A percentile compares a stretch with the other conserved stretches of the same genome.
These are phyloP conservation scores for Gossypium bickii DNA, from an alignment of 345 rosid genomes.

Conservation along the genomic window DNA sequence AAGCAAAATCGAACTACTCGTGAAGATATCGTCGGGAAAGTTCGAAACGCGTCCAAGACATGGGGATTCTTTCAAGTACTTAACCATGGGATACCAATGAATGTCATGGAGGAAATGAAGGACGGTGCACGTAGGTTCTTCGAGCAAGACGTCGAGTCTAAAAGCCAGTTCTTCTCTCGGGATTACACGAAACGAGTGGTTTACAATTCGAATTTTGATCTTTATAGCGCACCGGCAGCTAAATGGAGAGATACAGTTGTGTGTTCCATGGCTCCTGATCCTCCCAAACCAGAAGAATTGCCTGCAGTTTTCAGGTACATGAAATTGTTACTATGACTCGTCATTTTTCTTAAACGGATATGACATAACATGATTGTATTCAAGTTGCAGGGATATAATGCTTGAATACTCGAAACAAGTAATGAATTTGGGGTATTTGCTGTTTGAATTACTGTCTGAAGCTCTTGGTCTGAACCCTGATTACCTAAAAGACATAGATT, in stretches of 20 bases:
- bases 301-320: slow-evolving; percentile 40
- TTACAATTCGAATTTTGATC: slow-evolving; percentile 39
- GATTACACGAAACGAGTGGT: slow-evolving; percentile 19
- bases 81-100: slow-evolving; percentile 35
- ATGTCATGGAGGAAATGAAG: slow-evolving; percentile 25
- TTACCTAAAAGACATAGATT: slow-evolving; percentile 36
- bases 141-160: slow-evolving; percentile 29
- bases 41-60: slow-evolving; percentile 19
- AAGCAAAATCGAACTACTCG: background rate
- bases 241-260: slow-evolving; percentile 43
- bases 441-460: slow-evolving; percentile 51
- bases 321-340: background rate
- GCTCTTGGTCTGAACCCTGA: slow-evolving; percentile 44
- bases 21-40: background rate
- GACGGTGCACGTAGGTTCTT: slow-evolving; percentile 21
- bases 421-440: slow-evolving; percentile 27
- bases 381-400: slow-evolving; percentile 34
- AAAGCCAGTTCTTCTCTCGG: slow-evolving; percentile 21
- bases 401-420: slow-evolving; percentile 38
- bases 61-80: slow-evolving; percentile 36
- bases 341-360: too few relatives aligned
- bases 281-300: slow-evolving; percentile 34
- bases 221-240: slow-evolving; percentile 30
- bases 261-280: slow-evolving; percentile 38
- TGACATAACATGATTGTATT: background rate